Base-by-base conservation (phyloP, 257 asterid species). In the Nicotiana tomentosiformis region DNA sequence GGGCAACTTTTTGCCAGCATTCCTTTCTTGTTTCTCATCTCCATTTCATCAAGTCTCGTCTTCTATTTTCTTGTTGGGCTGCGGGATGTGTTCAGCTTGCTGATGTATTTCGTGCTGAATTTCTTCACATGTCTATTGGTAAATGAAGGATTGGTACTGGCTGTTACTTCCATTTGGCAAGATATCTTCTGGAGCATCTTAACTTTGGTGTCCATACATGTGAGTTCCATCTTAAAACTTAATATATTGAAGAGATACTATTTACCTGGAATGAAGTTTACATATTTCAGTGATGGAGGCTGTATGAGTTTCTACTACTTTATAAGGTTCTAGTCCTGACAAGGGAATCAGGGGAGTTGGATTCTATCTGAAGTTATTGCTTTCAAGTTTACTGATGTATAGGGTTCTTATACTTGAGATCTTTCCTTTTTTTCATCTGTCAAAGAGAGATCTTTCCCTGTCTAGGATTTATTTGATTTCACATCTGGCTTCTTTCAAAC, bases 41-140 rank as follows among this genome's bases (percentile, higher is more conserved):
- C 99, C 85, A 84, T 96, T 82, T 94, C 98, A 4, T 90, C 98
- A 39, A 94, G 98, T 81, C 91, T 96, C 37, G 93, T 90, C 79
- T 96, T 96, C 91, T 96, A 96, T 88, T 96, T 96, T 93, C 96
- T 94, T 51, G 80, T 93, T 11, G 98, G 97, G 77, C 93, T 96
- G 70, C 94, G 90, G 67, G 91, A 91, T 56, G 98, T 94, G 80
- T 94, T 96, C 97, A 85, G 90, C 92, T 84, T 92, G 88, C 85
- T 96, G 92, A 85, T 94, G 89, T 96, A 96, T 83, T 96, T 96
- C 60, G 89, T 91, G 60, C 87, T 96, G 78, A 94, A 94, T 84
- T 91, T 93, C 93, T 93, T 94, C 82, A 77, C 67, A 89, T 96
- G 98, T 90, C 99, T 96, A 65, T 84, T 96, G 9, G 95, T 95